Evolutionary conservation across 176 grass and related monocot genomes (phyloP), one percentile per base, ranked within the genome.

Genomic region (Tillandsia leiboldiana): DNA sequence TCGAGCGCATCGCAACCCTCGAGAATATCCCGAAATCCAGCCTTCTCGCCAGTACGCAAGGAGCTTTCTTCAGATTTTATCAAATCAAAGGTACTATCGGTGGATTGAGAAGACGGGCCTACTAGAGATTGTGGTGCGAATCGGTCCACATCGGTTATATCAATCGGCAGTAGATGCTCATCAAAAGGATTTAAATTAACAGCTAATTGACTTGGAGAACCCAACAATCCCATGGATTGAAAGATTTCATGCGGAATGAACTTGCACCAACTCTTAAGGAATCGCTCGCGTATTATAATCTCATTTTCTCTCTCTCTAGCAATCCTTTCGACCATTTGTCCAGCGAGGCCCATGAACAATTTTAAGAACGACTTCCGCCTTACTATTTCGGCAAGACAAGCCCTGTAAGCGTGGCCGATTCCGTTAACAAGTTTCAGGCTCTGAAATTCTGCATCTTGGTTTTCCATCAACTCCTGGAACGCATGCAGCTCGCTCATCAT

Each of bases 271-370:
- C 79, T 86, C 73, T 80, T 90, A 59, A 84, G 75, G 75, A 99
- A 99, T 57, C 53, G 71, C 26, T 99, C 90, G 67, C 95, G 82
- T 69, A 78, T 90, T 81, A 80, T 78, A 72, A 90, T 86, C 84
- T 99, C 95, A 7, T 12, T 59, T 64, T 88, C 82, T 83, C 95
- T 87, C 80, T 99, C 90, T 0, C 57, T 65, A 79, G 87, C 84
- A 47, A 99, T 67, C 75, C 84, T 99, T 79, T 94, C 95, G 29
- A 82, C 90, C 81, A 90, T 49, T 8, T 87, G 87, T 75, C 95
- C 95, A 52, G 95, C 95, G 65, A 94, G 69, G 51, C 95, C 95
- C 73, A 84, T 93, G 82, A 93, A 99, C 51, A 99, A 81, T 73
- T 99, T 99, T 50, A 81, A 87, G 70, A 69, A 90, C 65, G 75